These are phyloP conservation scores for Lumnitzera littorea DNA, from an alignment of 345 rosid genomes.

Conservation along the genomic window DNA sequence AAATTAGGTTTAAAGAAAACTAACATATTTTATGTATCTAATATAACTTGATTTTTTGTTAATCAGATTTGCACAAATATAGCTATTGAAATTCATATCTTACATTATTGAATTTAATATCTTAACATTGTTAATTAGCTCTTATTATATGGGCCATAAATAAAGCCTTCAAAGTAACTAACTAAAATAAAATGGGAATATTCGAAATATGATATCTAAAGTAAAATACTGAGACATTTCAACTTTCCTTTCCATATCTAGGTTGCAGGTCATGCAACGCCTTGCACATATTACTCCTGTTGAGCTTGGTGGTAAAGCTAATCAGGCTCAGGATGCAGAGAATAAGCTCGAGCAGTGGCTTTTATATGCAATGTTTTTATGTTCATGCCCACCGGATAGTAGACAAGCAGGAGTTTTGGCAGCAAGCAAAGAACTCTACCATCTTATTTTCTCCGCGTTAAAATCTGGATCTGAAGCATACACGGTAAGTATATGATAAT, in stretches of 20 bases:
- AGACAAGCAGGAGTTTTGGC: slow-evolving; percentile 75
- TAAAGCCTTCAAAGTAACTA: no score
- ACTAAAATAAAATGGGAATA: no score
- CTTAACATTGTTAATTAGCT: no score
- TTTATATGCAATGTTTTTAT: slow-evolving; percentile 87
- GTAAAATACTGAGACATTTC: neutral
- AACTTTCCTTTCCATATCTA: slow-evolving; percentile 27
- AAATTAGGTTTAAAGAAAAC: no score
- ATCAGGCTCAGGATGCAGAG: slow-evolving; percentile 83
- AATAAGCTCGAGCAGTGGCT: slow-evolving; percentile 98
- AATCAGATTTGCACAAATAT: no score
- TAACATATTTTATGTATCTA: no score
- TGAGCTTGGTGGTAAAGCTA: slow-evolving; percentile 93
- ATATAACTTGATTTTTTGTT: no score
- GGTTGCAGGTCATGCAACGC: slow-evolving; percentile 73
- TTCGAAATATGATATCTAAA: no score
- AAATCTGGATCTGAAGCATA: slow-evolving; percentile 86
- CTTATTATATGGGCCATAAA: no score
- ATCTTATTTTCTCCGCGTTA: slow-evolving; percentile 77
- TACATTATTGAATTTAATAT: no score
- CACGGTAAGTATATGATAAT: slow-evolving; percentile 44
- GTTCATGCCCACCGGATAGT: slow-evolving; percentile 91
- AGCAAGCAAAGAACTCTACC: slow-evolving; percentile 79
- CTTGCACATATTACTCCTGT: slow-evolving; percentile 85
- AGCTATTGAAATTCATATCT: no score